Evolutionary conservation across 1,139 yeast genomes (phyloP).

Genomic region (Scheffersomyces insectosa): DNA sequence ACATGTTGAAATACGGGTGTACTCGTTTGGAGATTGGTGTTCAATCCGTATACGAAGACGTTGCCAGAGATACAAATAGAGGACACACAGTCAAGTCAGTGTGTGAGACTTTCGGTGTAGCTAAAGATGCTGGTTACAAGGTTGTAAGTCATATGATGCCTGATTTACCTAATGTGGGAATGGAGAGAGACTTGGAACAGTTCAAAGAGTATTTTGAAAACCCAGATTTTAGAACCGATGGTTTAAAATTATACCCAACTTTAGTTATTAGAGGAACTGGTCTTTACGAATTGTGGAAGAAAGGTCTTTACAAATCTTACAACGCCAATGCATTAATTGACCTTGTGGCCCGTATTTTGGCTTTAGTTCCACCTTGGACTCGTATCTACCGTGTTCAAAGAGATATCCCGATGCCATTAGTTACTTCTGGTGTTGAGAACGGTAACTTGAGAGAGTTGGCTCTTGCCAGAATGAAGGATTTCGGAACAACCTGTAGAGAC

Average conservation of each 20-base stretch:
- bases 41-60: constrained; percentile 96
- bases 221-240: constrained; percentile 97
- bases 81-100: constrained; percentile 98
- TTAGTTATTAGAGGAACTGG: constrained; percentile 98
- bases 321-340: constrained; percentile 94
- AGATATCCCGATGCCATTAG: constrained; percentile 99
- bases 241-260: constrained; percentile 92
- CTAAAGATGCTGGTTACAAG: constrained; percentile 97
- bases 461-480: constrained; percentile 95
- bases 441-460: constrained; percentile 96
- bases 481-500: constrained; percentile 94
- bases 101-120: constrained; percentile 91
- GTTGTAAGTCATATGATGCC: constrained; percentile 99
- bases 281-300: constrained; percentile 93
- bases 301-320: constrained; percentile 90
- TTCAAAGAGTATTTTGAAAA: constrained; percentile 95
- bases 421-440: constrained; percentile 96
- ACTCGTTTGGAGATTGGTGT: constrained; percentile 97
- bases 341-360: constrained; percentile 90
- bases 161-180: constrained; percentile 95
- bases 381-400: constrained; percentile 97
- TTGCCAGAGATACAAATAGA: constrained; percentile 96
- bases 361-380: constrained; percentile 99
- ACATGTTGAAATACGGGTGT: constrained; percentile 95
- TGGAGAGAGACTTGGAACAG: constrained; percentile 97